Evolutionary conservation across 2,329 filamentous ascomycete species (phyloP).

Genomic region (Lecanicillium sp.): DNA sequence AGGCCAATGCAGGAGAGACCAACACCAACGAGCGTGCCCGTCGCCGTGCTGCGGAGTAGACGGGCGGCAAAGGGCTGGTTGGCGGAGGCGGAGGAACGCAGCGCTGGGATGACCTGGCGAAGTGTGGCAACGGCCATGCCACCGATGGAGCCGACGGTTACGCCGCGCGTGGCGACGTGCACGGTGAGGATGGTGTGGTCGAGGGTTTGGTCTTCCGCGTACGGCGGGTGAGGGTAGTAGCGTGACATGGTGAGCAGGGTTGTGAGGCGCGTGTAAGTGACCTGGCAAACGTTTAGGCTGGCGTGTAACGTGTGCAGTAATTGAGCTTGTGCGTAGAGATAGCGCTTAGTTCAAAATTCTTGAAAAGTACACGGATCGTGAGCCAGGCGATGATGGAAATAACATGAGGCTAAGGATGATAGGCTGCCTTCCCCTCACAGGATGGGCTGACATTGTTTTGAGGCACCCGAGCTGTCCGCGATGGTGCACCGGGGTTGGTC

Average conservation of each 20-base stretch:
- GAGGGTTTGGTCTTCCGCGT: slow-evolving; percentile 56
- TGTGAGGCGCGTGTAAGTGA: too few relatives aligned
- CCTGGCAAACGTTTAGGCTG: too few relatives aligned
- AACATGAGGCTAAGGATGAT: too few relatives aligned
- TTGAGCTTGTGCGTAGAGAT: too few relatives aligned
- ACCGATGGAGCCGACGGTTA: slow-evolving; percentile 45
- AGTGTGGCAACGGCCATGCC: slow-evolving; percentile 31
- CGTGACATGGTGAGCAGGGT: slow-evolving; percentile 39
- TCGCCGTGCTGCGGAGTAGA: slow-evolving; percentile 37
- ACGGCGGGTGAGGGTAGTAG: slow-evolving; percentile 45
- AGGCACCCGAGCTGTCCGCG: too few relatives aligned
- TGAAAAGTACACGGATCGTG: too few relatives aligned
- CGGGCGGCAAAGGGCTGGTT: slow-evolving; percentile 20
- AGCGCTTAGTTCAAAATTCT: too few relatives aligned
- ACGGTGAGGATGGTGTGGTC: slow-evolving; percentile 46
- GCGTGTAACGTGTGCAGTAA: too few relatives aligned
- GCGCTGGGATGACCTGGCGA: slow-evolving; percentile 19
- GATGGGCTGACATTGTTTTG: too few relatives aligned
- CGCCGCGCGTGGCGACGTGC: slow-evolving; percentile 50
- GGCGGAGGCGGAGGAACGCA: slow-evolving; percentile 21
- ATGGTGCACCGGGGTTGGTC: too few relatives aligned
- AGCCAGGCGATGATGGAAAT: too few relatives aligned
- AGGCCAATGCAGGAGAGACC: slow-evolving; percentile 36
- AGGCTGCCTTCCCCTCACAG: too few relatives aligned
- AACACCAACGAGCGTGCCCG: slow-evolving; percentile 36